Evolutionary conservation across 169 alveolate genomes (phyloP).

Genomic region (Babesia divergens): DNA sequence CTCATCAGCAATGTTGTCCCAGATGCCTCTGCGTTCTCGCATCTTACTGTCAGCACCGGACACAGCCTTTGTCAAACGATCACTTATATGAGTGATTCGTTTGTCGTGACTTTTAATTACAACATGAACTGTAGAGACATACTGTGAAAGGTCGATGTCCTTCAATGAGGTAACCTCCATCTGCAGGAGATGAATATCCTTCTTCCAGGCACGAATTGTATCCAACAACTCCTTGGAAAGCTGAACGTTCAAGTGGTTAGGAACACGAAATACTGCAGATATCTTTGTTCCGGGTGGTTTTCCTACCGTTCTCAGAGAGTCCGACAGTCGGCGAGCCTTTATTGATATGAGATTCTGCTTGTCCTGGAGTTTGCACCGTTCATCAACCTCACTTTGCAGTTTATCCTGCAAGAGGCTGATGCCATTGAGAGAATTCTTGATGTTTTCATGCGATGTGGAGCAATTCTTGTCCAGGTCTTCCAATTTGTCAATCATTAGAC

Average conservation of each 20-base stretch:
- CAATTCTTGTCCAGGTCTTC: slow-evolving; percentile 9
- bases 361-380: slow-evolving; percentile 45
- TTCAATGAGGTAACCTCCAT: slow-evolving; percentile 36
- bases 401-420: slow-evolving; percentile 34
- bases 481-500: slow-evolving; percentile 27
- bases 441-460: slow-evolving; percentile 20
- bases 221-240: slow-evolving; percentile 52
- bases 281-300: slow-evolving; percentile 12
- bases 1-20: slow-evolving; percentile 30
- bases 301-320: neutral
- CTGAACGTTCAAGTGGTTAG: slow-evolving; percentile 59
- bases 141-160: slow-evolving; percentile 45
- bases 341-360: slow-evolving; percentile 43
- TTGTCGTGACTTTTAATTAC: slow-evolving; percentile 32
- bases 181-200: slow-evolving; percentile 30
- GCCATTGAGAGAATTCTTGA: slow-evolving; percentile 37
- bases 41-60: slow-evolving; percentile 10
- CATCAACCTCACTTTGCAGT: slow-evolving; percentile 17
- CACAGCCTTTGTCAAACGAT: slow-evolving; percentile 15
- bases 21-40: slow-evolving; percentile 1
- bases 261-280: slow-evolving; percentile 37
- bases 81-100: slow-evolving; percentile 13
- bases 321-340: slow-evolving; percentile 52
- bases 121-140: slow-evolving; percentile 25
- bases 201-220: slow-evolving; percentile 11